Evolutionary conservation across 257 asterid species (phyloP).

Genomic region (Osmanthus fragrans): DNA sequence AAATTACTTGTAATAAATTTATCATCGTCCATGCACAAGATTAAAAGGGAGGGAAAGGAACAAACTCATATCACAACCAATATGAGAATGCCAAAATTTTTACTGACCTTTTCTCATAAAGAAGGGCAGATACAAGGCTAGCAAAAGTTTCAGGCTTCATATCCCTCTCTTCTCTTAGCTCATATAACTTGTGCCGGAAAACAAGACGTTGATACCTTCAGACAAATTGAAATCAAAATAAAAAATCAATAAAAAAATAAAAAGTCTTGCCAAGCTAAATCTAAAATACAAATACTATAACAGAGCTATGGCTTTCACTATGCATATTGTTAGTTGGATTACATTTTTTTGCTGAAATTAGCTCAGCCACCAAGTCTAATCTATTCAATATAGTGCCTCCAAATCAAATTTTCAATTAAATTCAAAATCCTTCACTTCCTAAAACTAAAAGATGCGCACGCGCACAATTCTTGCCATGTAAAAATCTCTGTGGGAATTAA

Average conservation of each 20-base stretch:
- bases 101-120: conserved; percentile 83
- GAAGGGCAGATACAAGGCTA: conserved; percentile 88
- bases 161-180: conserved; percentile 93
- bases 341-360: not conserved
- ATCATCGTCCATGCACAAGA: not conserved
- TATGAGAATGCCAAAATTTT: not conserved
- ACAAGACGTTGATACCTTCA: conserved; percentile 79
- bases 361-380: not conserved
- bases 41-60: not conserved
- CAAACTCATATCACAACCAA: not conserved
- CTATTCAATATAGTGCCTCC: too few species aligned
- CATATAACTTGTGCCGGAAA: conserved; percentile 88
- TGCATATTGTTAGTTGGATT: conserved; percentile 1
- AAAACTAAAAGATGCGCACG: not conserved
- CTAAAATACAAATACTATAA: not conserved
- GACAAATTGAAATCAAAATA: conserved; percentile 12
- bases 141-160: conserved; percentile 99
- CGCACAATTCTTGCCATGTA: not conserved
- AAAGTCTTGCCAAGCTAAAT: not conserved
- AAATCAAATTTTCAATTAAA: not conserved
- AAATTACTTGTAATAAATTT: not conserved
- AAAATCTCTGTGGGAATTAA: not conserved
- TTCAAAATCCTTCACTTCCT: not conserved
- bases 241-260: not conserved
- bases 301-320: conserved; percentile 13